Conservation (phyloP, 257 asterid species). For the Ballota nigra region DNA sequence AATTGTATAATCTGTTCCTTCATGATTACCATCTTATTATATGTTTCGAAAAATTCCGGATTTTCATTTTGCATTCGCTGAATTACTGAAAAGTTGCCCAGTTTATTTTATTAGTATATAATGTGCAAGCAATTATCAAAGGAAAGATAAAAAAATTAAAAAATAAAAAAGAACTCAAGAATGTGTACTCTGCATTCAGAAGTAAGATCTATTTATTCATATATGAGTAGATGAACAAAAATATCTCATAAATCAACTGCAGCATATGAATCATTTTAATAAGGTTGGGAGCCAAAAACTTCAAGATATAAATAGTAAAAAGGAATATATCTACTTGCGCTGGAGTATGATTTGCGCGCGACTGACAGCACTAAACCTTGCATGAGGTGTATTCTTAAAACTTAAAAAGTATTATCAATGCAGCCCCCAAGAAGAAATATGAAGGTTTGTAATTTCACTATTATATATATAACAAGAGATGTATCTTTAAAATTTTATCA, state of each 20-base stretch:
- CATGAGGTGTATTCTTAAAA: not conserved
- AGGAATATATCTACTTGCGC: too few relatives aligned
- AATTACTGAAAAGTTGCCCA: slow-evolving; percentile 65
- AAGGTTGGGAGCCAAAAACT: not conserved
- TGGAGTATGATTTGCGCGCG: not conserved
- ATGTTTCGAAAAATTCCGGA: slow-evolving; percentile 72
- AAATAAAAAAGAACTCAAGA: not conserved
- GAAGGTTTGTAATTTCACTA: not conserved
- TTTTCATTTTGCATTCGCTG: slow-evolving; percentile 79
- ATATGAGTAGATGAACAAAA: not conserved
- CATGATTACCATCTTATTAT: slow-evolving; percentile 55
- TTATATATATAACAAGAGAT: not conserved
- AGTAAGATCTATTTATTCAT: not conserved
- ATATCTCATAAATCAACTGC: not conserved
- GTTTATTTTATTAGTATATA: slow-evolving; percentile 2
- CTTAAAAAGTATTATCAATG: too few relatives aligned
- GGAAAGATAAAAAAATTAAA: not conserved
- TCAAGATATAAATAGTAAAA: not conserved
- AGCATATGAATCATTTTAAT: too few relatives aligned
- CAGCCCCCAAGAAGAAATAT: too few relatives aligned
- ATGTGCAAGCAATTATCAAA: not conserved
- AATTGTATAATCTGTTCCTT: slow-evolving; percentile 67
- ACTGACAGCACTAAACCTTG: not conserved
- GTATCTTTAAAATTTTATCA: too few relatives aligned
- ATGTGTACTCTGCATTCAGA: not conserved